A percentile compares a stretch with the other conserved stretches of the same genome.
phyloP scores from a whole-genome alignment of 1,284 basidiomycete genomes.

The Vanrija sp. region DNA sequence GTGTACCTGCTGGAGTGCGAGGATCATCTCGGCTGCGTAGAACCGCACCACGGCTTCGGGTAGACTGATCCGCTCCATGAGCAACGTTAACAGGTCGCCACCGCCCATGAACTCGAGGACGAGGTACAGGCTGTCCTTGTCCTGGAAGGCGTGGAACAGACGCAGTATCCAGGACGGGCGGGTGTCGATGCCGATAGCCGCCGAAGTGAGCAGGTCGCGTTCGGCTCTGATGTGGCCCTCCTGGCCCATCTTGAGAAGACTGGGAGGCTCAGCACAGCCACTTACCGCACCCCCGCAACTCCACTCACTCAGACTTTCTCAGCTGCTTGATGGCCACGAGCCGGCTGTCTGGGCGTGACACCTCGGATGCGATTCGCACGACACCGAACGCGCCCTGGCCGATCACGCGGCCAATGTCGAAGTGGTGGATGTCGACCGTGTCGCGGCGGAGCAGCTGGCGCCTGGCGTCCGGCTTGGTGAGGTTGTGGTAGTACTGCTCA shows the following conservation, averaged over 20 bases:
- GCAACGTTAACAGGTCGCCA: constrained; percentile 88
- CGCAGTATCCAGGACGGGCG: constrained; percentile 80
- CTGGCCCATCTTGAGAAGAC: constrained; percentile 94
- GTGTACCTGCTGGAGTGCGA: constrained; percentile 93
- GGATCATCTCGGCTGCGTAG: constrained; percentile 96
- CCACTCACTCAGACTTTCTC: constrained; percentile 71
- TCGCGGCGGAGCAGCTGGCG: constrained; percentile 31
- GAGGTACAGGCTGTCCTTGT: constrained; percentile 87
- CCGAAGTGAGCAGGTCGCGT: constrained; percentile 45
- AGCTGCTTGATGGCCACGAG: constrained; percentile 97
- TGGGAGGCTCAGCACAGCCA: constrained; percentile 14
- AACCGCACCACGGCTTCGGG: constrained; percentile 90
- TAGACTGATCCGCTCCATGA: constrained; percentile 91
- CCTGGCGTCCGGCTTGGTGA: constrained; percentile 45
- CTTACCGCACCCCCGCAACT: not conserved
- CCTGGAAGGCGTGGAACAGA: constrained; percentile 73
- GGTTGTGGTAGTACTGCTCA: constrained; percentile 91
- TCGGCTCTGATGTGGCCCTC: constrained; percentile 62
- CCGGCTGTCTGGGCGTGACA: constrained; percentile 59
- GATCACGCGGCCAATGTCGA: constrained; percentile 88
- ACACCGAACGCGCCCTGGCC: constrained; percentile 97
- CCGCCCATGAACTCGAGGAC: constrained; percentile 94
- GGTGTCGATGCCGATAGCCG: constrained; percentile 1
- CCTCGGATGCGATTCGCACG: constrained; percentile 84
- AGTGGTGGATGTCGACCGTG: constrained; percentile 78